phyloP scores from a whole-genome alignment of 345 rosid species.

The Geranium brycei region DNA sequence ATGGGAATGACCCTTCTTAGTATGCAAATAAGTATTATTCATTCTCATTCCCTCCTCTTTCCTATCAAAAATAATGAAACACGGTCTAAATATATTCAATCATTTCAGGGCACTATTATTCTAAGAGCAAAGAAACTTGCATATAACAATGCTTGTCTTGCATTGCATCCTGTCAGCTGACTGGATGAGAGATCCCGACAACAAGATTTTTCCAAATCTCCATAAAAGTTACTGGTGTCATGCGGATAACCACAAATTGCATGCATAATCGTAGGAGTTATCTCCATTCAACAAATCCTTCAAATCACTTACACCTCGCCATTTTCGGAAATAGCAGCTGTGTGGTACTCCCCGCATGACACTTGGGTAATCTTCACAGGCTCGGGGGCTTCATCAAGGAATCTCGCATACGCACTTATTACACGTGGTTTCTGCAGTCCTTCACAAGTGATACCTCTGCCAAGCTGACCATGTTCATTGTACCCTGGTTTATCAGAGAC shows the following conservation, averaged over 20 bases:
- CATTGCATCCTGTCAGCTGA: constrained; percentile 48
- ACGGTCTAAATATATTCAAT: background rate
- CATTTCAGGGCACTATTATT: background rate
- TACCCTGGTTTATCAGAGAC: constrained; percentile 49
- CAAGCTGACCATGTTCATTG: constrained; percentile 93
- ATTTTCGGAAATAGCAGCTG: constrained; percentile 75
- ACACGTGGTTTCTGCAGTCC: constrained; percentile 77
- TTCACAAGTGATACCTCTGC: constrained; percentile 92
- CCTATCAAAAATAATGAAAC: background rate
- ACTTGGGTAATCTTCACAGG: constrained; percentile 72
- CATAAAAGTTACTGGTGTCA: constrained; percentile 37
- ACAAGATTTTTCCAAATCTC: constrained; percentile 39
- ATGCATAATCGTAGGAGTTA: constrained; percentile 32
- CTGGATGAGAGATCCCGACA: constrained; percentile 30
- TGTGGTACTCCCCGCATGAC: constrained; percentile 95
- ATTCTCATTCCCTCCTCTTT: too few species aligned
- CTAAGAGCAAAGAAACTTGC: constrained; percentile 42
- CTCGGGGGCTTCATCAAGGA: constrained; percentile 94
- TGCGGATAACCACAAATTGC: constrained; percentile 33
- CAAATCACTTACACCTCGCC: constrained; percentile 95
- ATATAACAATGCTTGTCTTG: constrained; percentile 44
- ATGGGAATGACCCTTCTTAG: too few species aligned
- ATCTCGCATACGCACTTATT: constrained; percentile 65
- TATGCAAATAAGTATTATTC: too few species aligned
- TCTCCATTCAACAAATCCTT: constrained; percentile 31